These are phyloP conservation scores for Colletotrichum falcatum DNA, from an alignment of 2,329 filamentous ascomycete genomes.

Conservation along the genomic window DNA sequence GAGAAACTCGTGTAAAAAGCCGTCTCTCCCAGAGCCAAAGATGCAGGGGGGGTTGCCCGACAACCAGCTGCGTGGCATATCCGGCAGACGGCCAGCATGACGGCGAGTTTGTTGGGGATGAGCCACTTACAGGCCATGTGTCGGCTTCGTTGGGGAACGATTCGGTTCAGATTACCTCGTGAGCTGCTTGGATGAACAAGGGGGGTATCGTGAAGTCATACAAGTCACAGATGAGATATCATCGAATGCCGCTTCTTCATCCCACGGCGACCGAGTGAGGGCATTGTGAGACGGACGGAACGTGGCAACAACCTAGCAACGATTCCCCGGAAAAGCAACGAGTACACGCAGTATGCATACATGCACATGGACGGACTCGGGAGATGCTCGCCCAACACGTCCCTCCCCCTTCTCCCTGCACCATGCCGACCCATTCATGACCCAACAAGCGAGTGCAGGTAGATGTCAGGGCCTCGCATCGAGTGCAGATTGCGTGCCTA, in stretches of 20 bases:
- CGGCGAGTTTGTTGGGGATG: not conserved
- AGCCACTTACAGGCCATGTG: not conserved
- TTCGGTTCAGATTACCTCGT: not conserved
- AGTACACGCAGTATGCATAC: too few relatives aligned
- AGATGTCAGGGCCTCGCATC: not conserved
- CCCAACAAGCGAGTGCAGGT: too few relatives aligned
- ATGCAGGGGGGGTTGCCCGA: too few relatives aligned
- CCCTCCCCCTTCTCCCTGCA: not conserved
- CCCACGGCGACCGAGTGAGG: not conserved
- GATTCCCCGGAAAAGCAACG: not conserved
- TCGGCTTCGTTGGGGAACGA: not conserved
- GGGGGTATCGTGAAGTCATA: too few relatives aligned
- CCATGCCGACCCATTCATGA: too few relatives aligned
- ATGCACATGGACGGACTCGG: too few relatives aligned
- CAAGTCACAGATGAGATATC: too few relatives aligned
- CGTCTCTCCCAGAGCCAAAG: not conserved
- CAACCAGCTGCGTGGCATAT: too few relatives aligned
- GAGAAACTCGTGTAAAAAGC: not conserved
- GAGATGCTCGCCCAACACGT: not conserved
- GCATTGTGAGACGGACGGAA: not conserved
- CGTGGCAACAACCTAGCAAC: not conserved
- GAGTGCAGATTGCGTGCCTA: not conserved
- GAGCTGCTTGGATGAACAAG: not conserved
- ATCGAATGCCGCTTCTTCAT: too few relatives aligned
- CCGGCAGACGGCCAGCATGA: too few relatives aligned